Conservation (phyloP, 176 grass and related monocot genomes). For the Lolium multiflorum region DNA sequence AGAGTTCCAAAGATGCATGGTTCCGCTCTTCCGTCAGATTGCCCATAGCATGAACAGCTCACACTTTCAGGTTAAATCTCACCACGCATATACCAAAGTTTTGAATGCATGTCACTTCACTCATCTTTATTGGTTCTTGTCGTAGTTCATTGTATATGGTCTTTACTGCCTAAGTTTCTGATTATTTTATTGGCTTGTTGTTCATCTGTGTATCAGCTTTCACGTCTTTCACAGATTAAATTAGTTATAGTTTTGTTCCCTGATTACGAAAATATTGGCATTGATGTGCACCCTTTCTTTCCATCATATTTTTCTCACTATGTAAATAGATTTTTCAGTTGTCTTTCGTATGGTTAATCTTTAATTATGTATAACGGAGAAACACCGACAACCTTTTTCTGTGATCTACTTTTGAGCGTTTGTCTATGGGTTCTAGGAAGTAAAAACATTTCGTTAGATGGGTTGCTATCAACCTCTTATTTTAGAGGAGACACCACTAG, state of each 20-base stretch:
- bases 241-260: slow-evolving; percentile 14
- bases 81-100: slow-evolving; percentile 17
- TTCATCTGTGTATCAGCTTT: slow-evolving; percentile 19
- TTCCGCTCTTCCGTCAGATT: slow-evolving; percentile 81
- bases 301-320: background rate
- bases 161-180: slow-evolving; percentile 7
- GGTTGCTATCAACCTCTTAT: background rate
- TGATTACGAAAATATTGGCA: background rate
- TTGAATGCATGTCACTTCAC: slow-evolving; percentile 33
- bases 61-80: slow-evolving; percentile 86
- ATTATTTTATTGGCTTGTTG: slow-evolving; percentile 31
- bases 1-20: slow-evolving; percentile 92
- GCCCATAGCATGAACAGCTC: slow-evolving; percentile 85
- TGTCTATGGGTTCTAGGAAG: background rate
- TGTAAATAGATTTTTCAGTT: background rate
- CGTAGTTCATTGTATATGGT: background rate
- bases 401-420: background rate
- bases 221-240: slow-evolving; percentile 6
- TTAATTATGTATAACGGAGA: background rate
- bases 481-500: background rate
- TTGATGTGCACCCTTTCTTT: slow-evolving; percentile 6
- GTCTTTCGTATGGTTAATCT: slow-evolving; percentile 13
- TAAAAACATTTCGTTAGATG: slow-evolving; percentile 2
- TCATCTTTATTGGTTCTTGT: slow-evolving; percentile 29
- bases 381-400: background rate